Percentiles rank a stretch among this genome's conserved stretches.
These are phyloP conservation scores for Ilex paraguariensis DNA, from an alignment of 305 asterid genomes.

Conservation along the genomic window DNA sequence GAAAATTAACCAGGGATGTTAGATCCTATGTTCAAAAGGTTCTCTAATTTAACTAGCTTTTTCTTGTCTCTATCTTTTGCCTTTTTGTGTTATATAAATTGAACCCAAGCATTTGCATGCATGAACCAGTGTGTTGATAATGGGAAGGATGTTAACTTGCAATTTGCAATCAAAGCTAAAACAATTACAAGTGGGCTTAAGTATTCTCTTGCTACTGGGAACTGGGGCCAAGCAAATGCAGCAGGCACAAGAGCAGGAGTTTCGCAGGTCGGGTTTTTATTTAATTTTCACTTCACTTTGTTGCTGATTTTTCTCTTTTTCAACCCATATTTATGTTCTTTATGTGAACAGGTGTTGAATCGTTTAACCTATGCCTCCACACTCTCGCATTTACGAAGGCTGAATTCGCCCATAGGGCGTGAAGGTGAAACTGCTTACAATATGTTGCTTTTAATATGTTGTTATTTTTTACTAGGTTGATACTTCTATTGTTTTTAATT, in stretches of 20 bases:
- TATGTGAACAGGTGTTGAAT: conserved; percentile 18
- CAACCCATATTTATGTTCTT: neutral
- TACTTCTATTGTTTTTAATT: neutral
- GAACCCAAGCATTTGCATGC: conserved; percentile 7
- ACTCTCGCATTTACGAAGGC: conserved; percentile 24
- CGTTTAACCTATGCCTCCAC: conserved; percentile 33
- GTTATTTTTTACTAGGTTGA: neutral
- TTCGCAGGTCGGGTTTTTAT: conserved; percentile 29
- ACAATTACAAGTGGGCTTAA: conserved; percentile 50
- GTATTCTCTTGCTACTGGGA: conserved; percentile 57
- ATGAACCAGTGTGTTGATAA: conserved; percentile 25
- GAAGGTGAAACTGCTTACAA: conserved; percentile 14
- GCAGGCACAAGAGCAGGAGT: conserved; percentile 74
- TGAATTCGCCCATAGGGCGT: conserved; percentile 29
- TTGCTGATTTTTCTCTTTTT: neutral
- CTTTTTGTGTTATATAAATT: neutral
- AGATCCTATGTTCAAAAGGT: conserved; percentile 31
- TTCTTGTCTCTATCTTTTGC: conserved; percentile 12
- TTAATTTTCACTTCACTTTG: neutral
- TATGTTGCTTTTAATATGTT: too few relatives aligned
- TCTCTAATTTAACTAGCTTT: conserved; percentile 8
- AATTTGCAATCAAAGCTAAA: conserved; percentile 64
- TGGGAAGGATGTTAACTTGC: conserved; percentile 38
- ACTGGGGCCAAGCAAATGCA: conserved; percentile 73
- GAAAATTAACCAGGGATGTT: conserved; percentile 28